Evolutionary conservation across 2,329 filamentous ascomycete genomes (phyloP), one percentile per base, ranked within the genome.

Genomic region (Boeremia exigua): DNA sequence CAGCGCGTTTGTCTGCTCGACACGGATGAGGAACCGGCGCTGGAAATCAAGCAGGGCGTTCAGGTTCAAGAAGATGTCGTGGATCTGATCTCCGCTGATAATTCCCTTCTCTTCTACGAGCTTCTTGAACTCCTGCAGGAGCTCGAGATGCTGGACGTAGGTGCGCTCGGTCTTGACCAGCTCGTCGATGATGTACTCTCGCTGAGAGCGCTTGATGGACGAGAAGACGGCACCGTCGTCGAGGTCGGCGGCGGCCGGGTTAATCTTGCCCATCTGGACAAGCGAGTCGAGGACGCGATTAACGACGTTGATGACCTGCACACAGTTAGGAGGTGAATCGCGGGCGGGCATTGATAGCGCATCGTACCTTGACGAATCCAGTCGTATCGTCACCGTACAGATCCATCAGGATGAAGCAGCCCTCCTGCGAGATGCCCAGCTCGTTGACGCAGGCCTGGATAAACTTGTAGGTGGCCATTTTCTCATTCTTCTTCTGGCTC

Each of bases 101-200:
- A 92, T 86, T 33, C 92, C 92, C 63, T 89, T 92, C 72, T 96
- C 90, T 67, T 97, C 92, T 51, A 98, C 82, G 23, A 89, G 86
- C 77, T 91, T 94, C 79, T 96, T 98, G 71, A 98, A 84, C 45
- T 93, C 89, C 74, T 98, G 92, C 32, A 99, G 77, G 65, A 96
- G 94, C 74, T 98, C 94, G 48, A 99, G 79, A 79, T 99, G 95
- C 74, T 98, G 93, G 4, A 98, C 95, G 67, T 99, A 99, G 77
- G 97, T 97, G 60, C 95, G 88, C 77, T 99, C 95, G 1, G 94
- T 98, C 67, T 94, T 91, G 52, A 99, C 89, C 42, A 99, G 80
- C 77, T 99, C 95, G 69, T 90, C 88, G 38, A 99, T 86, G 58
- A 98, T 92, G 74, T 97, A 90, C 68, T 97, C 91, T 63, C 92